Percentiles rank a stretch among this genome's conserved stretches.
Evolutionary conservation across 2,329 filamentous ascomycete species (phyloP).

Genomic region (Microdochium trichocladiopsis): DNA sequence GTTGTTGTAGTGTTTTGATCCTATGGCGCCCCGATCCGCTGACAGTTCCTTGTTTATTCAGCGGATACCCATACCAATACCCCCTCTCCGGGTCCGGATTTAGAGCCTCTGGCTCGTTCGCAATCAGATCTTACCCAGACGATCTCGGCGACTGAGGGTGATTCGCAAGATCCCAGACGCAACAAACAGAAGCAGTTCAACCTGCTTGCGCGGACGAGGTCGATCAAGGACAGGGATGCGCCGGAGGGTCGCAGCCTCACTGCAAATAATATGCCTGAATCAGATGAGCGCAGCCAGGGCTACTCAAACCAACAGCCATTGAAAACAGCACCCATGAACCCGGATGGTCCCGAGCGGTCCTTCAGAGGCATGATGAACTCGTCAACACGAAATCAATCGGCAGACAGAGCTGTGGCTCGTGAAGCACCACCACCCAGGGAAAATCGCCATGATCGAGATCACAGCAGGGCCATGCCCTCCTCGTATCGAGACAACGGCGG

Average conservation of each 20-base stretch:
- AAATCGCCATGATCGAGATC: conserved; percentile 36
- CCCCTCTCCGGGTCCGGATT: conserved; percentile 22
- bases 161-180: conserved; percentile 34
- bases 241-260: conserved; percentile 11
- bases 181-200: conserved; percentile 49
- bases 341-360: conserved; percentile 50
- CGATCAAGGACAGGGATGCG: conserved; percentile 36
- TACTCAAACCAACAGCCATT: conserved; percentile 31
- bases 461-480: conserved; percentile 40
- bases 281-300: conserved; percentile 27
- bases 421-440: conserved; percentile 36
- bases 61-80: conserved; percentile 4
- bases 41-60: background rate
- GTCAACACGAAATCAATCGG: conserved; percentile 61
- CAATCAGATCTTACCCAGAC: conserved; percentile 46
- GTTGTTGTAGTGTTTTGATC: background rate
- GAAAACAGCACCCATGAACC: conserved; percentile 55
- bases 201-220: conserved; percentile 43
- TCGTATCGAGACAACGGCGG: conserved; percentile 56
- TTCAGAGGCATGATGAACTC: conserved; percentile 63
- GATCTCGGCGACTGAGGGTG: conserved; percentile 37
- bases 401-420: conserved; percentile 51
- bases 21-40: background rate
- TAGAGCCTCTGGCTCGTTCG: conserved; percentile 32
- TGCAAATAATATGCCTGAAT: conserved; percentile 24